Percentiles rank a stretch among this genome's conserved stretches.
These are phyloP conservation scores for Triticum dicoccoides DNA, from an alignment of 176 grass and related monocot species.

Conservation along the genomic window DNA sequence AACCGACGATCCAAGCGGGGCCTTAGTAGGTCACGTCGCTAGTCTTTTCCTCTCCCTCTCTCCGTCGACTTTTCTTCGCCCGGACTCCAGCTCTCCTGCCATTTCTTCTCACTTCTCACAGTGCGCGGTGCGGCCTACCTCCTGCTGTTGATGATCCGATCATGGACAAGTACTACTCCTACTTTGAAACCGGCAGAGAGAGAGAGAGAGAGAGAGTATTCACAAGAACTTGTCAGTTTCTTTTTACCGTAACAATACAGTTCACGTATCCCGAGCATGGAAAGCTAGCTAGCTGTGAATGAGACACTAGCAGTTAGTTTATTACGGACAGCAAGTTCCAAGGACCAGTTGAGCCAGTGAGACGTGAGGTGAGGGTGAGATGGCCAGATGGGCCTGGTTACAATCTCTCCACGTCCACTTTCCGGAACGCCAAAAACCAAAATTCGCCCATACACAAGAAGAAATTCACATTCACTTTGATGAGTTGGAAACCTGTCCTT, in stretches of 20 bases:
- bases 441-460: neutral
- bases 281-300: neutral
- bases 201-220: no score
- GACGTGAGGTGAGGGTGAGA: neutral
- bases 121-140: no score
- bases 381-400: neutral
- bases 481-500: constrained; percentile 4
- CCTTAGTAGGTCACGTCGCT: constrained; percentile 14
- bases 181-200: no score
- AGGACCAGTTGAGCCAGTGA: neutral
- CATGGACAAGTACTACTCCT: no score
- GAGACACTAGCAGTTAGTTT: neutral
- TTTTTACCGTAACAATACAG: neutral
- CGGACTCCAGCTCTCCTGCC: neutral
- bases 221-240: no score
- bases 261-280: neutral
- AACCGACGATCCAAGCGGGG: no score
- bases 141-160: no score
- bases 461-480: neutral
- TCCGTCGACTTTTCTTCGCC: neutral
- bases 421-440: constrained; percentile 1
- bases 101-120: neutral
- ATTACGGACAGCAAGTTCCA: neutral
- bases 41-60: neutral
- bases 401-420: neutral